These are phyloP conservation scores for Orbilia brochopaga DNA, from an alignment of 2,329 filamentous ascomycete genomes.

Conservation along the genomic window DNA sequence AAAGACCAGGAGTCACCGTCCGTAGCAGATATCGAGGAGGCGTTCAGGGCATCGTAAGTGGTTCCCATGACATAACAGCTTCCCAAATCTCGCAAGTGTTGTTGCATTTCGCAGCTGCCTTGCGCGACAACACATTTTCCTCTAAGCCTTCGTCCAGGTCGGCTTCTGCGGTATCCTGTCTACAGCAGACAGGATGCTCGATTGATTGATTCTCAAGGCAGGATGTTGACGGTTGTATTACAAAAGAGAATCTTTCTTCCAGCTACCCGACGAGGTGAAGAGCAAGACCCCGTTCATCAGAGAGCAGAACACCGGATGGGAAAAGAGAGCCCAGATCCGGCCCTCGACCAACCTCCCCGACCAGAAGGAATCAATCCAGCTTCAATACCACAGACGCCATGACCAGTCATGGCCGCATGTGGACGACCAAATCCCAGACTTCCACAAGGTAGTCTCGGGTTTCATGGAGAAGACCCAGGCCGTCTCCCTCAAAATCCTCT, in stretches of 20 bases:
- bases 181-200: slow-evolving; percentile 19
- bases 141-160: neutral
- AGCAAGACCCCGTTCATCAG: slow-evolving; percentile 64
- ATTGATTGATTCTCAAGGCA: neutral
- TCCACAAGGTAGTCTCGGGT: slow-evolving; percentile 59
- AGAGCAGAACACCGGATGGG: slow-evolving; percentile 67
- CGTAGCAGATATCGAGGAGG: slow-evolving; percentile 60
- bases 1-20: slow-evolving; percentile 64
- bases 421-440: slow-evolving; percentile 60
- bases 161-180: slow-evolving; percentile 59
- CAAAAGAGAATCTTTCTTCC: slow-evolving; percentile 64
- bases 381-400: slow-evolving; percentile 68
- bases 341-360: slow-evolving; percentile 67
- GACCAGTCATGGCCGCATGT: slow-evolving; percentile 64
- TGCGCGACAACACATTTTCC: slow-evolving; percentile 42
- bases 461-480: slow-evolving; percentile 66
- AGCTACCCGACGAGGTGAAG: slow-evolving; percentile 63
- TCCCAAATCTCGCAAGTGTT: slow-evolving; percentile 1
- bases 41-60: slow-evolving; percentile 52
- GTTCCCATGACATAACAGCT: slow-evolving; percentile 3
- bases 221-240: neutral
- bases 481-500: slow-evolving; percentile 66
- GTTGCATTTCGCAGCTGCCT: slow-evolving; percentile 35
- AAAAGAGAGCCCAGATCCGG: slow-evolving; percentile 66
- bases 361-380: slow-evolving; percentile 68